Percentiles rank a stretch among this genome's conserved stretches.
phyloP scores from a whole-genome alignment of 1,284 basidiomycete species.

The Crepidotus sp. region DNA sequence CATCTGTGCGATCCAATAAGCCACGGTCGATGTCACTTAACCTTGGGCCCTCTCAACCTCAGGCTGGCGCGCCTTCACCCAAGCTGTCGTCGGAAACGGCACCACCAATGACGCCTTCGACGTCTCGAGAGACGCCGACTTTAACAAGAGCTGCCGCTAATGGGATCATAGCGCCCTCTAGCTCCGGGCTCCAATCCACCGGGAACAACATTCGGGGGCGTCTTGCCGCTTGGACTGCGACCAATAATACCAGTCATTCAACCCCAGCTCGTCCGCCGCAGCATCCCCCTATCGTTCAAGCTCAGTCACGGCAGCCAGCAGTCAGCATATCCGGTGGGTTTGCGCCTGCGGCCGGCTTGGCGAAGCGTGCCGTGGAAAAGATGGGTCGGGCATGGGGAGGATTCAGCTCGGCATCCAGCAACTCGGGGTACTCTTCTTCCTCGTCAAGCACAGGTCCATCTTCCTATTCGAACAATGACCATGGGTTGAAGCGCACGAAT shows the following conservation, averaged over 20 bases:
- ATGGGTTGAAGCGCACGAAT: conserved; percentile 28
- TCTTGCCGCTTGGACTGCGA: conserved; percentile 42
- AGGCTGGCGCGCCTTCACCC: conserved; percentile 18
- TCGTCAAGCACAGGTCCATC: conserved; percentile 28
- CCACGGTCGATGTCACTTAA: conserved; percentile 58
- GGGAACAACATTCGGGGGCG: conserved; percentile 39
- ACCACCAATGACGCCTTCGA: conserved; percentile 21
- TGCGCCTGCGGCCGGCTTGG: conserved; percentile 62
- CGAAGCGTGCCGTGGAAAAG: conserved; percentile 66
- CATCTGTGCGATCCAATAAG: conserved; percentile 29
- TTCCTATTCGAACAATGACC: conserved; percentile 22
- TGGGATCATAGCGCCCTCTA: conserved; percentile 34
- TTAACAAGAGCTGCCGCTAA: conserved; percentile 33
- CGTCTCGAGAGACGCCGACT: conserved; percentile 29
- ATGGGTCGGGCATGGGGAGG: conserved; percentile 56
- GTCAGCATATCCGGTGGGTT: conserved; percentile 60
- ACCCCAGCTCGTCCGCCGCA: conserved; percentile 3
- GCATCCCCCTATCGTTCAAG: conserved; percentile 15
- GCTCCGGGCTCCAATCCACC: conserved; percentile 28
- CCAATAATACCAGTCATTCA: conserved; percentile 17
- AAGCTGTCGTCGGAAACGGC: conserved; percentile 18
- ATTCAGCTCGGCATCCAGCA: conserved; percentile 35
- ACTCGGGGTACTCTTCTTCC: conserved; percentile 32
- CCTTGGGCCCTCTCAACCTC: conserved; percentile 26
- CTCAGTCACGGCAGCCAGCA: conserved; percentile 50